phyloP scores from a whole-genome alignment of 2,329 filamentous ascomycete genomes.

The Sarocladiaceae sp. region DNA sequence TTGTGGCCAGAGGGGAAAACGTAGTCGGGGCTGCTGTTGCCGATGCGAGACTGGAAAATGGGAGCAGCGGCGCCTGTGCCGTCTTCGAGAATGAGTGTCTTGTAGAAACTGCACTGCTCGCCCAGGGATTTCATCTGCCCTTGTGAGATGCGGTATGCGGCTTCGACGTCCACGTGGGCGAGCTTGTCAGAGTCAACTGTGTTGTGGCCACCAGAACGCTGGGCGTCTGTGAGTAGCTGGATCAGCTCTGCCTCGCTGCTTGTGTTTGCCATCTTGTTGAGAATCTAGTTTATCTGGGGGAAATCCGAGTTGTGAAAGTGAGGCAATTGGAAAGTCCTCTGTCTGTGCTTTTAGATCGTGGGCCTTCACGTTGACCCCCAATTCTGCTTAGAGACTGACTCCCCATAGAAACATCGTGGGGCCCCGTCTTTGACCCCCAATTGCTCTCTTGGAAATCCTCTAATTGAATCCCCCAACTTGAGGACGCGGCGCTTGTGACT shows the following conservation, averaged over 20 bases:
- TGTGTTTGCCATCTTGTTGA: neutral
- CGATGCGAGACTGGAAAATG: constrained; percentile 1
- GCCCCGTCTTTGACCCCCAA: too few species aligned
- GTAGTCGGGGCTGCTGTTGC: constrained; percentile 6
- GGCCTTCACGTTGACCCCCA: neutral
- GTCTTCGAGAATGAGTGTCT: neutral
- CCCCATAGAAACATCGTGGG: too few species aligned
- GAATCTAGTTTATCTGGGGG: too few species aligned
- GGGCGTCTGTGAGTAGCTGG: neutral
- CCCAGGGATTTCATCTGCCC: neutral
- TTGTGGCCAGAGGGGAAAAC: neutral
- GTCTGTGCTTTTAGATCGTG: neutral
- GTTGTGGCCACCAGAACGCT: neutral
- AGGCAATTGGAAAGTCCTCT: neutral
- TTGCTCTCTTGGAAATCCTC: too few species aligned
- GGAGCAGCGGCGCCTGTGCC: neutral
- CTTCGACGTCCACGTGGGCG: neutral
- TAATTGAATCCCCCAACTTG: too few species aligned
- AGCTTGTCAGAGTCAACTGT: constrained; percentile 1
- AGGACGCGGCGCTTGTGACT: neutral
- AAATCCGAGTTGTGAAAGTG: too few species aligned
- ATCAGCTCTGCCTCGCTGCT: neutral
- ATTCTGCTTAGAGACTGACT: too few species aligned
- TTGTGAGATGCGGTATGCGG: neutral
- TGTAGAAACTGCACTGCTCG: neutral